Conservation (phyloP, 2,329 filamentous ascomycete species). For the Arthrocladium fulminans region DNA sequence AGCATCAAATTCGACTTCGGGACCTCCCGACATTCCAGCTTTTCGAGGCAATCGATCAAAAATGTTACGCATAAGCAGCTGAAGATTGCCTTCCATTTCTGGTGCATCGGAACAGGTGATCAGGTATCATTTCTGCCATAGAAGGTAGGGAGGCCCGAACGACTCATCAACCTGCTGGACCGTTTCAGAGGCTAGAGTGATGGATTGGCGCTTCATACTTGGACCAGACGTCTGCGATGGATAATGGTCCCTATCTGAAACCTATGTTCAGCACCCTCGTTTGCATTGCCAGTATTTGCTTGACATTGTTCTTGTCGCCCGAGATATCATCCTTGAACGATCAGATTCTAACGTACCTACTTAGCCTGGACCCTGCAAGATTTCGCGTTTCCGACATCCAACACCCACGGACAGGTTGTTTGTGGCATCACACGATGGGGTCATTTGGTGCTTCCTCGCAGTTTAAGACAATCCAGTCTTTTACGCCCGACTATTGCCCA, state of each 20-base stretch:
- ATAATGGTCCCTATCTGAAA: not conserved
- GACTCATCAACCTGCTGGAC: not conserved
- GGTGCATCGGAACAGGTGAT: not conserved
- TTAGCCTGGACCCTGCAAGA: not conserved
- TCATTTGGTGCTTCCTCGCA: slow-evolving; percentile 31
- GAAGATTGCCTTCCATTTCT: not conserved
- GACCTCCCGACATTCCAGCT: not conserved
- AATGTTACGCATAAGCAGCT: not conserved
- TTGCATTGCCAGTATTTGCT: not conserved
- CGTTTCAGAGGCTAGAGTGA: not conserved
- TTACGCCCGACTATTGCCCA: slow-evolving; percentile 83
- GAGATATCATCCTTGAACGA: not conserved
- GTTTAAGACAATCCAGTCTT: slow-evolving; percentile 78
- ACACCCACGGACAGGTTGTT: not conserved
- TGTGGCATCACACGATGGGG: slow-evolving; percentile 1
- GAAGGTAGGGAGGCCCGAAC: not conserved
- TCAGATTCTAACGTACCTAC: not conserved
- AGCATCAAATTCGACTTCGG: not conserved
- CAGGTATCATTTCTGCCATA: not conserved
- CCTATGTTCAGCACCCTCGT: not conserved
- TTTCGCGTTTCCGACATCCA: not conserved
- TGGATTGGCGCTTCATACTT: not conserved
- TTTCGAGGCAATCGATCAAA: not conserved
- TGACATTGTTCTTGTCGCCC: not conserved
- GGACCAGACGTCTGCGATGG: not conserved